Evolutionary conservation across 257 asterid genomes (phyloP).

Genomic region (Scutellaria galericulata): DNA sequence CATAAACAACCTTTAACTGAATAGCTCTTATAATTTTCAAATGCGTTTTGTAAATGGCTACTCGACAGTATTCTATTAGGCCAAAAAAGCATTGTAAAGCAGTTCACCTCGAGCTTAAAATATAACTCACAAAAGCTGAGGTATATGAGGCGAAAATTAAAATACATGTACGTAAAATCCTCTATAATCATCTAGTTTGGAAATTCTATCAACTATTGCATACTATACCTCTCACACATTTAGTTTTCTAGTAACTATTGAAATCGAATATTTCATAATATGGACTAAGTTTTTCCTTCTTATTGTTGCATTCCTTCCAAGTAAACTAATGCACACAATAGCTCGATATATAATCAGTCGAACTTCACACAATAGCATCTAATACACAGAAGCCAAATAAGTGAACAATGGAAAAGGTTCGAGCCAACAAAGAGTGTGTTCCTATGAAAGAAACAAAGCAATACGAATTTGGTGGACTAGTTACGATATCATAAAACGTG

Average conservation of each 20-base stretch:
- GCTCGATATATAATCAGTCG: neutral
- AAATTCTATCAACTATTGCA: neutral
- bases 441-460: neutral
- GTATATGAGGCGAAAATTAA: neutral
- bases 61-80: neutral
- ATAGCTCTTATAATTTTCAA: no score
- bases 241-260: neutral
- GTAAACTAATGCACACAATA: neutral
- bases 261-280: neutral
- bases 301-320: neutral
- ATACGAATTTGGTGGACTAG: neutral
- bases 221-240: neutral
- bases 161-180: no score
- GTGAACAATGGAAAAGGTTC: neutral
- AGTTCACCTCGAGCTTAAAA: neutral
- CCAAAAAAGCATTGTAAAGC: neutral
- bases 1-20: neutral
- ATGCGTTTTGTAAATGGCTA: no score
- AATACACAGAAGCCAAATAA: conserved; percentile 14
- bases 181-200: no score
- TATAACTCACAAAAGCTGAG: neutral
- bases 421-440: neutral
- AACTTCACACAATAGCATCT: conserved; percentile 8
- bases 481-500: neutral
- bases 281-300: neutral